phyloP scores from a whole-genome alignment of 1,139 yeast genomes.

The Saccharomyces hybrid region DNA sequence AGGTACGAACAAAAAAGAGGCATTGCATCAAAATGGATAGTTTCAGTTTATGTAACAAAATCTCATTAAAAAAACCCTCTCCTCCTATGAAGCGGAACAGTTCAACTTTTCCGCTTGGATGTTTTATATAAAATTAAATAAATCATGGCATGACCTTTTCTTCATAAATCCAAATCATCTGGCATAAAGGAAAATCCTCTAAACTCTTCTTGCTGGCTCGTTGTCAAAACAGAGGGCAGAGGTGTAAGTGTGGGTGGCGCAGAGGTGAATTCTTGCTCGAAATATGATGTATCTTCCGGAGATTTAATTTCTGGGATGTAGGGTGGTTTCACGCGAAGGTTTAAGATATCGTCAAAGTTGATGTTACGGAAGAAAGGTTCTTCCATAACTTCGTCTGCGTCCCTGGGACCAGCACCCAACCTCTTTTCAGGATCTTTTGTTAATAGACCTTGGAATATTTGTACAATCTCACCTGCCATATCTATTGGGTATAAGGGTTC shows the following conservation, averaged over 20 bases:
- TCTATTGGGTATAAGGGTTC: constrained; percentile 97
- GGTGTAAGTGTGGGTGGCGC: constrained; percentile 96
- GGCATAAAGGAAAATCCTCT: constrained; percentile 91
- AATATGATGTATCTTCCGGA: constrained; percentile 87
- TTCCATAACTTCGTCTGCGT: constrained; percentile 89
- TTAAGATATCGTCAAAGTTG: constrained; percentile 77
- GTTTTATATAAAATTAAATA: background rate
- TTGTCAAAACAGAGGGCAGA: constrained; percentile 77
- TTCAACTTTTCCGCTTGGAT: background rate
- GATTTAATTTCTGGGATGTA: constrained; percentile 71
- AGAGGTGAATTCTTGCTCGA: constrained; percentile 89
- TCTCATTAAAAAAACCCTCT: background rate
- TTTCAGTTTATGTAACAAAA: background rate
- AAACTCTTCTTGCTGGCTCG: constrained; percentile 91
- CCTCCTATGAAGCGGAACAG: background rate
- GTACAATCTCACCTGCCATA: constrained; percentile 96
- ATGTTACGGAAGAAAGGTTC: constrained; percentile 90
- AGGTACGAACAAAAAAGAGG: constrained; percentile 31
- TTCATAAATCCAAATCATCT: constrained; percentile 39
- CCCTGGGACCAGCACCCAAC: constrained; percentile 79
- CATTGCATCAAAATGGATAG: background rate
- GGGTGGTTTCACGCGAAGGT: constrained; percentile 76
- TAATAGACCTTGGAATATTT: constrained; percentile 80
- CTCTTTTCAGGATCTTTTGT: constrained; percentile 83
- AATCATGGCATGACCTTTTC: background rate